A percentile compares a stretch with the other conserved stretches of the same genome.
phyloP scores from a whole-genome alignment of 192 early-diverging fungal species.

The Backusella westeae region DNA sequence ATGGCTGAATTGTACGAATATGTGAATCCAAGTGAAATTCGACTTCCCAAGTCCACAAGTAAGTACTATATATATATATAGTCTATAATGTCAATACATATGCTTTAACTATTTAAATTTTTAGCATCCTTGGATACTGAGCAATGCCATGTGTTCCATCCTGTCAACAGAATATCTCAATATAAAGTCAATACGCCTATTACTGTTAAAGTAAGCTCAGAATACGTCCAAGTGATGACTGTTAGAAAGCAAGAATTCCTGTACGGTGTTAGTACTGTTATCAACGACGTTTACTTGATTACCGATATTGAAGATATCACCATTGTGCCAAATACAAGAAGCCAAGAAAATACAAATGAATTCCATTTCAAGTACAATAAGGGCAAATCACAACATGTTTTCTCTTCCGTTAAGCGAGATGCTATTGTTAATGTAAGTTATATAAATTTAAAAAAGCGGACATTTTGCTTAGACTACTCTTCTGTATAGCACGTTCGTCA shows the following conservation, averaged over 20 bases:
- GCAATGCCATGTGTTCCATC: constrained; percentile 57
- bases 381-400: constrained; percentile 58
- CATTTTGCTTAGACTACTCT: background rate
- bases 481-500: constrained; percentile 67
- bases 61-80: constrained; percentile 2
- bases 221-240: constrained; percentile 79
- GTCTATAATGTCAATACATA: too few species aligned
- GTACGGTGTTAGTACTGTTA: constrained; percentile 62
- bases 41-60: constrained; percentile 73
- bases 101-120: background rate
- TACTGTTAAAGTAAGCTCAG: constrained; percentile 76
- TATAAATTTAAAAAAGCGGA: too few species aligned
- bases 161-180: constrained; percentile 68
- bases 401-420: constrained; percentile 75
- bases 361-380: constrained; percentile 79
- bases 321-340: constrained; percentile 15
- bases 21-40: constrained; percentile 70
- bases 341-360: constrained; percentile 63
- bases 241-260: constrained; percentile 52
- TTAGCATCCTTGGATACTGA: constrained; percentile 70
- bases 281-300: constrained; percentile 89
- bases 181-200: constrained; percentile 69
- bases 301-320: constrained; percentile 37
- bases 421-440: constrained; percentile 45
- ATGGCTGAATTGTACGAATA: constrained; percentile 72